Evolutionary conservation across 441 rosid genomes (phyloP), one percentile per base, ranked within the genome.

Genomic region (Rhodomyrtus psidioides): DNA sequence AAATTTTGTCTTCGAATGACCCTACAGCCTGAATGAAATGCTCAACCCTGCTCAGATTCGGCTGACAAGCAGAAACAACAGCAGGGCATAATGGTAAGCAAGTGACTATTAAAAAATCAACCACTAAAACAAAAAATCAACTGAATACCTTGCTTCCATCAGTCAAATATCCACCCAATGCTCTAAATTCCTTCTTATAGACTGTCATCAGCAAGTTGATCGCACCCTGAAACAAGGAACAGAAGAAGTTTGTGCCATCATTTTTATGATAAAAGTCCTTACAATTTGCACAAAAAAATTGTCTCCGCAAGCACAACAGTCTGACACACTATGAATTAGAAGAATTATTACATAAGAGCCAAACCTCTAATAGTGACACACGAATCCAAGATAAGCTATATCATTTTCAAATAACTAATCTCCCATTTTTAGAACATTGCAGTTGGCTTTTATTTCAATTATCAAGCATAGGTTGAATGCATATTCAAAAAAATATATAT

Each of bases 1-100:
- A 97, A 91, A 95, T 97, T 88, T 90, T 89, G 87, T 95, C 96
- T 91, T 97, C 99, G 53, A 88, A 96, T 49, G 91, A 91, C 90
- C 98, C 99, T 88, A 97, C 96, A 79, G 96, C 94, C 91, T 94
- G 98, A 87, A 97, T 95, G 86, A 97, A 97, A 88, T 90, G 94
- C 91, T 95, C 99, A 85, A 97, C 98, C 81, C 91, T 89, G 58
- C 88, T 89, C 89, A 97, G 92, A 89, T 93, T 90, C 44, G 97
- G 94, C 99, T 97, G 93, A 88, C 85, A 89, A 82, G 79, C 57
- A 30, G 84, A 84, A 49, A 83, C n/a, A 53, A 86, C 65, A 57
- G 85, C 74, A 85, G 83, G 76, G 58, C 21, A 89, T 86, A 87
- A 75, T 54, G 76, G 88, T 55, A 53, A 46, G 55, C 34, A 86